Evolutionary conservation across 441 rosid species (phyloP).

Genomic region (Populus hybrid): DNA sequence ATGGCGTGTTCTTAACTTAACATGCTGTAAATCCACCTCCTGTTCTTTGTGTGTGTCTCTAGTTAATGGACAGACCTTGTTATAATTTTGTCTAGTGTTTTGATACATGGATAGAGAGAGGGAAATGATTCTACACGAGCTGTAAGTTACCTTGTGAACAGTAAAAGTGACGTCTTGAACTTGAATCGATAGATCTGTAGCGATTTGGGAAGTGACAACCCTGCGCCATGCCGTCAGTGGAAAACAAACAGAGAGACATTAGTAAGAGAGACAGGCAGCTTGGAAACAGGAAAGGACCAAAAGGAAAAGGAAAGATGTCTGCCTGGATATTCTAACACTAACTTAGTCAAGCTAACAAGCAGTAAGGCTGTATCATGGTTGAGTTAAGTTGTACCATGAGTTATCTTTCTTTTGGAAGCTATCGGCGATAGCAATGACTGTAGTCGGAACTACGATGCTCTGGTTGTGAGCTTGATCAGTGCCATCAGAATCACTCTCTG

Average conservation of each 20-base stretch:
- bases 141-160: constrained; percentile 61
- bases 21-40: neutral
- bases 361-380: constrained; percentile 2
- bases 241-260: neutral
- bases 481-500: constrained; percentile 31
- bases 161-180: constrained; percentile 56
- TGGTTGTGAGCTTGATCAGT: constrained; percentile 27
- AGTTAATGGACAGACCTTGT: neutral
- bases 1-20: neutral
- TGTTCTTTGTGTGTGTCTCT: neutral
- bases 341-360: neutral
- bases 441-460: constrained; percentile 47
- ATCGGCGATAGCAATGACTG: constrained; percentile 33
- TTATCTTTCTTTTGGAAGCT: constrained; percentile 50
- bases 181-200: constrained; percentile 61
- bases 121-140: neutral
- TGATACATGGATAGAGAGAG: neutral
- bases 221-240: constrained; percentile 35
- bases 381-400: constrained; percentile 45
- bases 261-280: neutral
- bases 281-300: neutral
- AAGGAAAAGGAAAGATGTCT: neutral
- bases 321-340: neutral
- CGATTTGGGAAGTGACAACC: constrained; percentile 55
- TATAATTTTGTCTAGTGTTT: neutral